These are phyloP conservation scores for Sphagnurus paluster DNA, from an alignment of 1,284 basidiomycete genomes.

Conservation along the genomic window DNA sequence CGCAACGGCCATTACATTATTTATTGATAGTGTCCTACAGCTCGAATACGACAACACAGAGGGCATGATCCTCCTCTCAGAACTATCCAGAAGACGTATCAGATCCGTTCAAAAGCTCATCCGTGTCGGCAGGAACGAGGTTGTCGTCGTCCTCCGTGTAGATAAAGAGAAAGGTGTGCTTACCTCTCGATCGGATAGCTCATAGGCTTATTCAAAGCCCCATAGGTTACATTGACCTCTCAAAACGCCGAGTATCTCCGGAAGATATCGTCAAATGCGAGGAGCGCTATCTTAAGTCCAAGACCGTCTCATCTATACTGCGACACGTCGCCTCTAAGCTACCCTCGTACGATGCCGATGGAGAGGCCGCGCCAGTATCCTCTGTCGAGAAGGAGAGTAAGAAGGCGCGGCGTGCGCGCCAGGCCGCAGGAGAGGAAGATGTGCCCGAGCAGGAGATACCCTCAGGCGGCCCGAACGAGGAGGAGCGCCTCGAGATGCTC, in stretches of 20 bases:
- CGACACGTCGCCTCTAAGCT: slow-evolving; percentile 92
- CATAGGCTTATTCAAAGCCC: background rate
- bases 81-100: slow-evolving; percentile 95
- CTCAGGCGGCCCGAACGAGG: slow-evolving; percentile 56
- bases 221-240: slow-evolving; percentile 94
- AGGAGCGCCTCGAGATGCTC: slow-evolving; percentile 76
- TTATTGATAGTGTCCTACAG: slow-evolving; percentile 40
- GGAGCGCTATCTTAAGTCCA: slow-evolving; percentile 97
- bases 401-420: slow-evolving; percentile 44
- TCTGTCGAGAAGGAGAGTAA: slow-evolving; percentile 47
- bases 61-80: slow-evolving; percentile 98
- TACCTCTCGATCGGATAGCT: background rate
- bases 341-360: slow-evolving; percentile 47
- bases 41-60: slow-evolving; percentile 99
- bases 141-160: slow-evolving; percentile 96
- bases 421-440: slow-evolving; percentile 44
- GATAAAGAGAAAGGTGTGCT: slow-evolving; percentile 97
- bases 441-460: slow-evolving; percentile 36
- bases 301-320: slow-evolving; percentile 92
- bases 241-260: slow-evolving; percentile 98
- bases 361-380: slow-evolving; percentile 32
- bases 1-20: background rate
- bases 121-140: slow-evolving; percentile 96
- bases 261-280: slow-evolving; percentile 99
- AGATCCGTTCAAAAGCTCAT: slow-evolving; percentile 98